Percentiles rank a stretch among this genome's conserved stretches.
Conservation (phyloP, 768 basidiomycete genomes). For the Cystobasidium ongulense region DNA sequence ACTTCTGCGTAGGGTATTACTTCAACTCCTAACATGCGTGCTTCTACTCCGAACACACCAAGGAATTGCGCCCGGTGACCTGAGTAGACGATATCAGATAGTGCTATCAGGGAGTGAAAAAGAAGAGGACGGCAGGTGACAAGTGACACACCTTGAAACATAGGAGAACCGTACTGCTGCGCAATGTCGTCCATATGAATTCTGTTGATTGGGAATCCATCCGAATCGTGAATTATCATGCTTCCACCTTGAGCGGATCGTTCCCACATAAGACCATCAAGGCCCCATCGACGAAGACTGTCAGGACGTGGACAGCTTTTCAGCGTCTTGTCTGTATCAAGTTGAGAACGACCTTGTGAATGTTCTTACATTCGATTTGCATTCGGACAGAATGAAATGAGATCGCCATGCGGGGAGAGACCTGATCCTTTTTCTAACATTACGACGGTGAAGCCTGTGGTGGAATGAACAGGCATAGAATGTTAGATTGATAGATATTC, state of each 20-base stretch:
- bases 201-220: neutral
- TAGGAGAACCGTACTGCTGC: neutral
- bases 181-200: neutral
- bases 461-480: neutral
- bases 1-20: constrained; percentile 15
- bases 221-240: constrained; percentile 29
- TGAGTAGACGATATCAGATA: neutral
- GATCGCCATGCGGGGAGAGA: constrained; percentile 32
- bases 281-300: constrained; percentile 30
- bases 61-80: constrained; percentile 30
- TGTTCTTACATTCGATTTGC: constrained; percentile 12
- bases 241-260: neutral
- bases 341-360: neutral
- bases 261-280: constrained; percentile 31
- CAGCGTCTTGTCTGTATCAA: neutral
- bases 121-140: neutral
- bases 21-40: constrained; percentile 27
- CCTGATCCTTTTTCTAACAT: constrained; percentile 33
- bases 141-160: constrained; percentile 5
- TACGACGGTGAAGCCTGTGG: constrained; percentile 27
- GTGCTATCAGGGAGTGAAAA: neutral
- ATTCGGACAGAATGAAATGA: constrained; percentile 31
- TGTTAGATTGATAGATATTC: too few relatives aligned
- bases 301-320: neutral
- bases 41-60: constrained; percentile 32